Evolutionary conservation across 1,284 basidiomycete genomes (phyloP).

Genomic region (Trametes pubescens): DNA sequence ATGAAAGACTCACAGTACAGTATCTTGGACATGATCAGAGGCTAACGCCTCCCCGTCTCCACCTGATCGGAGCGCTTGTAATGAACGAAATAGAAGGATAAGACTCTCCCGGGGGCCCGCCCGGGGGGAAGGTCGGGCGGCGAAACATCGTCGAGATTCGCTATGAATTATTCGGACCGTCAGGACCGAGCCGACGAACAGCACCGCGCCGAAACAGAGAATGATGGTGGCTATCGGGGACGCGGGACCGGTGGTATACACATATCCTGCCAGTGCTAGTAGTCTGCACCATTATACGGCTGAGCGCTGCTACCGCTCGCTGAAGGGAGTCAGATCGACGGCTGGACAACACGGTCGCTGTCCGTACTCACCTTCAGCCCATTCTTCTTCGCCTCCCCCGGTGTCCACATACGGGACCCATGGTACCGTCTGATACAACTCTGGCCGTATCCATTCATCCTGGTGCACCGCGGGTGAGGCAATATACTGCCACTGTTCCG

Average conservation of each 20-base stretch:
- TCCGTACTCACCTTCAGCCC: not conserved
- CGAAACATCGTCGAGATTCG: not conserved
- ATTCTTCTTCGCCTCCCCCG: not conserved
- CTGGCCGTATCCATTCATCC: not conserved
- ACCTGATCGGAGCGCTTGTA: not conserved
- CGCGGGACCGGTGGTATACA: not conserved
- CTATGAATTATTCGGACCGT: not conserved
- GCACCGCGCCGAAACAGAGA: not conserved
- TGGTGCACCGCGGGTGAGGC: not conserved
- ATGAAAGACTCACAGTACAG: not conserved
- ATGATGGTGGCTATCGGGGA: not conserved
- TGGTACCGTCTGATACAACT: not conserved
- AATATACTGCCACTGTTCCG: not conserved
- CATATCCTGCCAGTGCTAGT: not conserved
- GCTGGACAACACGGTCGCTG: not conserved
- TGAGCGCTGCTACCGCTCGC: not conserved
- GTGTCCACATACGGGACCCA: not conserved
- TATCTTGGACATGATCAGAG: too few species aligned
- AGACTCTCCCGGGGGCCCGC: not conserved
- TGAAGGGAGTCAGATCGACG: not conserved
- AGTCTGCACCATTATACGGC: not conserved
- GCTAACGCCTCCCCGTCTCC: not conserved
- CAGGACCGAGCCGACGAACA: not conserved
- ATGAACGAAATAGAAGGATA: not conserved
- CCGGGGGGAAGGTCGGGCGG: not conserved